Evolutionary conservation across 2,329 filamentous ascomycete species (phyloP), one percentile per base, ranked within the genome.

Genomic region (Colletotrichum musae): DNA sequence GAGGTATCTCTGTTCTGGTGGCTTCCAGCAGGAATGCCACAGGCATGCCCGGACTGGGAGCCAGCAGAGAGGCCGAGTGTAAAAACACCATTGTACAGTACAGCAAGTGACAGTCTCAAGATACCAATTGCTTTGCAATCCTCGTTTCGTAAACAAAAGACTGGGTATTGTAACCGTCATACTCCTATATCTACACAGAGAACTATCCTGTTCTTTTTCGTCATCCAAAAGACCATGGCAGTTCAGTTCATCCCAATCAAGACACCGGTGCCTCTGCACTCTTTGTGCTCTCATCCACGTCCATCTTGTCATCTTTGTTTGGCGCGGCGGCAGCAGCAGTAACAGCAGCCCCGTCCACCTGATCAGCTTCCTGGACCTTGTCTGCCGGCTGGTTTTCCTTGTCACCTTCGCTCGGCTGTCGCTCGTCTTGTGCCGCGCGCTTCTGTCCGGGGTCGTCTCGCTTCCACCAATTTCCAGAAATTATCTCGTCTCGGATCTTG

Each of bases 331-430:
- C 57, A 13, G 57, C 51, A 16, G 41, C 57, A 16, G 56, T 51
- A 0, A 47, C 50, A 4, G 7, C 13, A 6, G 43, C 58, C 3
- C 56, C 60, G 52, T 66, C 64, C 13, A 32, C 53, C 10, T n/a
- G 24, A 15, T 26, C 18, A n/a, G 53, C 26, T 7, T 24, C 18
- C 13, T 50, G 56, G 13, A 36, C n/a, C 60, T 72, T 68, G 13
- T 70, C 72, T 0, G 65, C 71, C 0, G 78, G 76, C 2, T 73
- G 77, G 67, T 88, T 87, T 75, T 87, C 85, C 75, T 87, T 88
- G 56, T 87, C 81, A 0, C 80, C 80, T 47, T 84, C 79, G 47
- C 76, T 80, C 7, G 72, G 71, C 36, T 74, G 56, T 43, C 75
- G 77, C 43, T 75, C 73, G 24, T 74, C 73, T 52, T 79, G 76